Evolutionary conservation across 2,329 filamentous ascomycete genomes (phyloP).

Genomic region (Raffaelea albimanens): DNA sequence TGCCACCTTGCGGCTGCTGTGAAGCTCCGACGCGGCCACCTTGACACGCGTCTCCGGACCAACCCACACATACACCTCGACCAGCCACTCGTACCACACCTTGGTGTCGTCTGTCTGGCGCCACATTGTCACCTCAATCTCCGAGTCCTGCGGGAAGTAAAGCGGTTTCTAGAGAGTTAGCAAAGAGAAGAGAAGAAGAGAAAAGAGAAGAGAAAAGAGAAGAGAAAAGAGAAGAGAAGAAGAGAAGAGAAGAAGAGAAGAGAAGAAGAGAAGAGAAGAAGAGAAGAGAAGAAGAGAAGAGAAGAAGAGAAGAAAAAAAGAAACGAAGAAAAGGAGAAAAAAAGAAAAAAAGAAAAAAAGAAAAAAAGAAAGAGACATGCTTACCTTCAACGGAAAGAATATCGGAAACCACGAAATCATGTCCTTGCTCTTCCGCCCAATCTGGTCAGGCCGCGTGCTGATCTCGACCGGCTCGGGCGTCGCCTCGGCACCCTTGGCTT

Average conservation of each 20-base stretch:
- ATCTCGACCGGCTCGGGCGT: constrained; percentile 61
- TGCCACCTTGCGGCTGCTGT: constrained; percentile 59
- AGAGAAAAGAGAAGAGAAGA: constrained; percentile 7
- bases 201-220: neutral
- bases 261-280: no score
- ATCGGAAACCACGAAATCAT: constrained; percentile 99
- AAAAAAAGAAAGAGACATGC: no score
- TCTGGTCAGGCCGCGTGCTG: constrained; percentile 84
- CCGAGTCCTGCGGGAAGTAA: constrained; percentile 72
- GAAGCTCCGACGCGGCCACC: constrained; percentile 55
- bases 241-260: no score
- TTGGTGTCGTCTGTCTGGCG: constrained; percentile 88
- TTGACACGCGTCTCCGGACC: constrained; percentile 53
- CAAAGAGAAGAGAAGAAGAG: neutral
- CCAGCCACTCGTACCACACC: constrained; percentile 98
- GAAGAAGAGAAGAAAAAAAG: no score
- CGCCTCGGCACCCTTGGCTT: constrained; percentile 20
- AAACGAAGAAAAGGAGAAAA: no score
- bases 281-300: no score
- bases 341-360: no score
- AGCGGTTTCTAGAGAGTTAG: constrained; percentile 58
- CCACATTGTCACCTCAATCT: constrained; percentile 91
- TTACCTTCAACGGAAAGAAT: constrained; percentile 89
- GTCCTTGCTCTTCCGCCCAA: constrained; percentile 85
- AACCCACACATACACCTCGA: constrained; percentile 69